phyloP scores from a whole-genome alignment of 2,329 filamentous ascomycete genomes.

The Fusarium multiceps region DNA sequence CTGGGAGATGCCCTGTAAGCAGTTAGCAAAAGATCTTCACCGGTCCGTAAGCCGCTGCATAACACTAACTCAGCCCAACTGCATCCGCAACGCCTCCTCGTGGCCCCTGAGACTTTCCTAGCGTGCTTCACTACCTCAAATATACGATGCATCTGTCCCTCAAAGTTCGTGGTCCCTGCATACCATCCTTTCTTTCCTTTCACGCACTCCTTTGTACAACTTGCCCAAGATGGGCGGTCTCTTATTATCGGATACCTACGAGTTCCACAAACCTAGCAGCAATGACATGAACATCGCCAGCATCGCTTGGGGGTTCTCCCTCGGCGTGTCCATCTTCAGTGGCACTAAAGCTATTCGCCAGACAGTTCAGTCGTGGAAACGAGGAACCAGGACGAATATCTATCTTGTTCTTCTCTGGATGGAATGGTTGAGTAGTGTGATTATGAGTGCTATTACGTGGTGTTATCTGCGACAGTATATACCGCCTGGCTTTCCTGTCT shows the following conservation, averaged over 20 bases:
- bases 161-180: neutral
- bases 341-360: constrained; percentile 41
- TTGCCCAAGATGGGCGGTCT: constrained; percentile 37
- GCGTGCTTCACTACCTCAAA: constrained; percentile 13
- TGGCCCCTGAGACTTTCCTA: constrained; percentile 16
- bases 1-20: neutral
- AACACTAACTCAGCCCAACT: neutral
- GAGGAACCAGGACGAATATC: constrained; percentile 38
- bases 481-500: constrained; percentile 38
- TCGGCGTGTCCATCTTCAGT: constrained; percentile 45
- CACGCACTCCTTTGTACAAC: neutral
- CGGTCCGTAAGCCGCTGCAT: constrained; percentile 19
- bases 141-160: constrained; percentile 18
- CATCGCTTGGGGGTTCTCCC: constrained; percentile 45
- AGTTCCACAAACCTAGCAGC: constrained; percentile 29
- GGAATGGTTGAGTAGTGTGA: constrained; percentile 41
- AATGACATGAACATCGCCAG: constrained; percentile 48
- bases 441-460: constrained; percentile 46
- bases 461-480: constrained; percentile 44
- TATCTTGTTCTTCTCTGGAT: constrained; percentile 44
- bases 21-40: constrained; percentile 14
- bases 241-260: constrained; percentile 38
- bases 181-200: constrained; percentile 9
- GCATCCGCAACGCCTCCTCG: constrained; percentile 7
- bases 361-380: constrained; percentile 44